phyloP scores from a whole-genome alignment of 179 eudicot genomes.

The Silene vulgaris region DNA sequence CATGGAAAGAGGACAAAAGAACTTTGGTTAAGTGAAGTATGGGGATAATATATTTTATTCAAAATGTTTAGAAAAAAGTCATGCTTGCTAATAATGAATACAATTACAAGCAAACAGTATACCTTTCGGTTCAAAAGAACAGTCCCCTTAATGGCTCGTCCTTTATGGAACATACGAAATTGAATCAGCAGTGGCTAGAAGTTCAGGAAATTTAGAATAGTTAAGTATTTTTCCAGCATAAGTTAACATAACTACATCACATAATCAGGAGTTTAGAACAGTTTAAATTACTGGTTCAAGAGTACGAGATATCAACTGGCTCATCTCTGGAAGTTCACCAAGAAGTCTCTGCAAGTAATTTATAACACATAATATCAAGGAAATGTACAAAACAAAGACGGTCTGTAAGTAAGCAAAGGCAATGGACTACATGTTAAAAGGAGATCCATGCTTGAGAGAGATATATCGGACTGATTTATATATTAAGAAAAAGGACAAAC shows the following conservation, averaged over 20 bases:
- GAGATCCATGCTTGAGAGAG: not conserved
- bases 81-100: not conserved
- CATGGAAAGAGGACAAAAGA: not conserved
- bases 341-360: constrained; percentile 23
- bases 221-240: not conserved
- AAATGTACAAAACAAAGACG: not conserved
- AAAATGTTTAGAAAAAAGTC: not conserved
- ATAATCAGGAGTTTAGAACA: not conserved
- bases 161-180: constrained; percentile 66
- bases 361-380: not conserved
- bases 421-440: not conserved
- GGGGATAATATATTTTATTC: not conserved
- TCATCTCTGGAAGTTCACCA: constrained; percentile 24
- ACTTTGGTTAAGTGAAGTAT: not conserved
- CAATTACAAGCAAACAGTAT: not conserved
- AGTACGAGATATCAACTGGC: constrained; percentile 23
- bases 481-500: not conserved
- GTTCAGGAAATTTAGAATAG: constrained; percentile 17
- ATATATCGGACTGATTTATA: not conserved
- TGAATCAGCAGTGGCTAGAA: constrained; percentile 81
- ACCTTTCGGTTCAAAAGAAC: constrained; percentile 78
- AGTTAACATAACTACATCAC: not conserved
- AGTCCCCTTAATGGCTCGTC: constrained; percentile 86
- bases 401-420: not conserved
- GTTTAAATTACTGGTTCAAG: constrained; percentile 41